Percentiles rank a stretch among this genome's conserved stretches.
These are phyloP conservation scores for Aethionema arabicum DNA, from an alignment of 345 rosid species.

Conservation along the genomic window DNA sequence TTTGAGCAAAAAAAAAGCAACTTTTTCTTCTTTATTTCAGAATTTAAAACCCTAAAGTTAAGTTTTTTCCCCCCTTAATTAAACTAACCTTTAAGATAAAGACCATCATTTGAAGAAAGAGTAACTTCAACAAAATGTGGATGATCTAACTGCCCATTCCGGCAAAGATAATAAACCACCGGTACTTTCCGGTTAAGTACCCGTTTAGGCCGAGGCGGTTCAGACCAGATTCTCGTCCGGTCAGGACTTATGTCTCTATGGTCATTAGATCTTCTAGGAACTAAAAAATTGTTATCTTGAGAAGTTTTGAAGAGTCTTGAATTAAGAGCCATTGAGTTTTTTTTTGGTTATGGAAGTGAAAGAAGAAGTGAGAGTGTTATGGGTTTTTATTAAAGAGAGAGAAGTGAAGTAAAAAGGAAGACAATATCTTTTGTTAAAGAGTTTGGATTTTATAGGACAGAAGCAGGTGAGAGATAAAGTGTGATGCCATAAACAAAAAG, in stretches of 20 bases:
- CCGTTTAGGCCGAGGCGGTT: constrained; percentile 48
- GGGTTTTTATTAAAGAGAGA: constrained; percentile 4
- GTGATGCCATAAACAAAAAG: constrained; percentile 32
- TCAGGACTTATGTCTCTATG: constrained; percentile 60
- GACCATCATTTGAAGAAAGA: constrained; percentile 70
- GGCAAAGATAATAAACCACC: constrained; percentile 80
- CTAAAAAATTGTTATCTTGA: constrained; percentile 30
- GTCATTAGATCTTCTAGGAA: constrained; percentile 49
- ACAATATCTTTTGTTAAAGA: constrained; percentile 34
- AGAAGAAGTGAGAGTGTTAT: constrained; percentile 11
- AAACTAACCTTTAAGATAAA: constrained; percentile 64
- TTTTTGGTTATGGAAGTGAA: constrained; percentile 17
- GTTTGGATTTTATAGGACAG: constrained; percentile 31
- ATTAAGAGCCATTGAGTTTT: constrained; percentile 40
- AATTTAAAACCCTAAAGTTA: not conserved
- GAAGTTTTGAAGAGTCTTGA: constrained; percentile 50
- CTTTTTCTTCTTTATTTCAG: not conserved
- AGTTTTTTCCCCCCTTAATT: too few relatives aligned
- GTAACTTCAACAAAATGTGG: constrained; percentile 97
- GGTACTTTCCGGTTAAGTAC: constrained; percentile 50
- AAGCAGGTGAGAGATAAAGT: constrained; percentile 20
- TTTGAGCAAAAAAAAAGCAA: too few relatives aligned
- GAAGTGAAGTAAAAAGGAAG: constrained; percentile 30
- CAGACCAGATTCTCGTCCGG: constrained; percentile 58
- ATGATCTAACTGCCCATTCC: constrained; percentile 93